Evolutionary conservation across 2,329 filamentous ascomycete genomes (phyloP).

Genomic region (Diaporthe sp.): DNA sequence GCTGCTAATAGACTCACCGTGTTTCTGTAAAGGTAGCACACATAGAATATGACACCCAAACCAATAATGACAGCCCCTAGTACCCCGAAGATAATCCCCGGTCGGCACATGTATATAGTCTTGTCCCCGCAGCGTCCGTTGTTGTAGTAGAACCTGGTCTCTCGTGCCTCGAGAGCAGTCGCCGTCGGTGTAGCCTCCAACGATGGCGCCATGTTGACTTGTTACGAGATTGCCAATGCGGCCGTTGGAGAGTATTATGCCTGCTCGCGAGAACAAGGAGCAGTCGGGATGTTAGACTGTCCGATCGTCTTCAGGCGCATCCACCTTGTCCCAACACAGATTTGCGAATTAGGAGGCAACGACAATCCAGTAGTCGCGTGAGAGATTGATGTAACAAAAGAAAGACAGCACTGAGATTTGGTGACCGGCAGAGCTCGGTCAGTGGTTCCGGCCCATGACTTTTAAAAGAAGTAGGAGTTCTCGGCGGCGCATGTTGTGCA

Average conservation of each 20-base stretch:
- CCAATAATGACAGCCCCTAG: background rate
- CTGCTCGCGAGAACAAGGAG: background rate
- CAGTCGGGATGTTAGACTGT: background rate
- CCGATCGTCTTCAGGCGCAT: background rate
- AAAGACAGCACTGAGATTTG: background rate
- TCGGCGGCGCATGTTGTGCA: conserved; percentile 15
- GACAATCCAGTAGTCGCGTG: background rate
- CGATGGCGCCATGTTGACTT: background rate
- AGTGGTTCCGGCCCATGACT: background rate
- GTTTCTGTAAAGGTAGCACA: background rate
- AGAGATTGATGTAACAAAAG: background rate
- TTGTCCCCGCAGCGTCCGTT: conserved; percentile 13
- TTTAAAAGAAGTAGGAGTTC: background rate
- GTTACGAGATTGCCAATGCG: background rate
- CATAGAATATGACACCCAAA: background rate
- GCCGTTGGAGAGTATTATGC: background rate
- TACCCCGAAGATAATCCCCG: conserved; percentile 11
- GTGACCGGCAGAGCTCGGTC: background rate
- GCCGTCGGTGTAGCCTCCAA: background rate
- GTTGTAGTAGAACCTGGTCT: conserved; percentile 4
- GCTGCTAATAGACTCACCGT: background rate
- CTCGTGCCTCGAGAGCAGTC: background rate
- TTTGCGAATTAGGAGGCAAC: background rate
- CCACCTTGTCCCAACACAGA: background rate
- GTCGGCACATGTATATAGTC: conserved; percentile 11